Evolutionary conservation across 2,329 filamentous ascomycete species (phyloP).

Genomic region (Colletotrichum sp.): DNA sequence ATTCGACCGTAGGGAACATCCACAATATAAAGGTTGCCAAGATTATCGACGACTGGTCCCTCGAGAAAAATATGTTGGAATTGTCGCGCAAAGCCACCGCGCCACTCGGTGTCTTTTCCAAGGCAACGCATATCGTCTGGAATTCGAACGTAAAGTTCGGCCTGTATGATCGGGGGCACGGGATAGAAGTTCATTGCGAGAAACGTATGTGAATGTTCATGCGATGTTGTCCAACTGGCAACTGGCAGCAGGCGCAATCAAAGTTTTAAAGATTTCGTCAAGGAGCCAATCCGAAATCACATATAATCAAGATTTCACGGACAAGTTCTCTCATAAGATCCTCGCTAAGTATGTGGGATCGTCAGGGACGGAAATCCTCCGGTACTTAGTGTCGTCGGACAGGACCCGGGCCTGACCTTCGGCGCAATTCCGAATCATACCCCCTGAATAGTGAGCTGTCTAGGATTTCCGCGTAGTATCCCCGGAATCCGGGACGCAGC

Average conservation of each 20-base stretch:
- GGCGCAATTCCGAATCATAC: neutral
- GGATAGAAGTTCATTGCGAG: constrained; percentile 40
- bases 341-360: neutral
- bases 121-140: constrained; percentile 38
- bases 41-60: constrained; percentile 35
- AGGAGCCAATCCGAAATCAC: neutral
- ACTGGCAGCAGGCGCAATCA: neutral
- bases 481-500: neutral
- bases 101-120: constrained; percentile 40
- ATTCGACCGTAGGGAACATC: constrained; percentile 45
- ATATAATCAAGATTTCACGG: neutral
- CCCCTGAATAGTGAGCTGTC: neutral
- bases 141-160: constrained; percentile 38
- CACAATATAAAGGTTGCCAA: constrained; percentile 40
- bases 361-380: neutral
- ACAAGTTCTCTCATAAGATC: neutral
- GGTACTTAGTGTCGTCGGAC: neutral
- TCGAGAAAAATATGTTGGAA: constrained; percentile 46
- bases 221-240: neutral
- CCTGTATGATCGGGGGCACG: constrained; percentile 34
- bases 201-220: neutral
- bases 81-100: constrained; percentile 35
- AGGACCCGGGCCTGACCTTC: neutral
- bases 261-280: neutral
- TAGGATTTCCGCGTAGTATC: neutral